Evolutionary conservation across 345 rosid genomes (phyloP).

Genomic region (Acer yangbiense): DNA sequence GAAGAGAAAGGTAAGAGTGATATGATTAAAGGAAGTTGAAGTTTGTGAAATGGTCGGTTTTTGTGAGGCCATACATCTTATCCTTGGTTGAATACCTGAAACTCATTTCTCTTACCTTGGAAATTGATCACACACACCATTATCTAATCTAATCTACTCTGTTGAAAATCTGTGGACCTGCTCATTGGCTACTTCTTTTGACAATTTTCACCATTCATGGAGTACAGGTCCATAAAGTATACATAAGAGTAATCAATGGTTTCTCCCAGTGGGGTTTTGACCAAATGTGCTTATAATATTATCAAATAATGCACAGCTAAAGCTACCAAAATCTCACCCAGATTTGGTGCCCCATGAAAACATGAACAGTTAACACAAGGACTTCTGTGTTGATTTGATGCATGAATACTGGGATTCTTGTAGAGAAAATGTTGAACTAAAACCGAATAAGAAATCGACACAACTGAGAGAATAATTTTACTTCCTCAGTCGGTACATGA

Average conservation of each 20-base stretch:
- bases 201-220: neutral
- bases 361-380: neutral
- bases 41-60: constrained; percentile 9
- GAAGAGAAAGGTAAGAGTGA: too few species aligned
- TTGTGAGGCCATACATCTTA: constrained; percentile 1
- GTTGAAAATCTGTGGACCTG: neutral
- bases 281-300: neutral
- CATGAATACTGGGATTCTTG: neutral
- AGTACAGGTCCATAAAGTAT: neutral
- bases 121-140: neutral
- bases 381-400: neutral
- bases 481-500: neutral
- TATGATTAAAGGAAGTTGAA: constrained; percentile 9
- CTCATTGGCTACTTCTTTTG: neutral
- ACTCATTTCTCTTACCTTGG: neutral
- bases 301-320: neutral
- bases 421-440: neutral
- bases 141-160: neutral
- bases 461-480: too few species aligned
- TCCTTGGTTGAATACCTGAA: neutral
- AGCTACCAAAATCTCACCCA: neutral
- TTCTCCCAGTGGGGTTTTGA: neutral
- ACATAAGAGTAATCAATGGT: neutral
- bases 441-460: neutral
- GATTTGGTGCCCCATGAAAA: neutral